Base-by-base conservation (phyloP, 257 asterid species). In the Jaltomata sinuosa region DNA sequence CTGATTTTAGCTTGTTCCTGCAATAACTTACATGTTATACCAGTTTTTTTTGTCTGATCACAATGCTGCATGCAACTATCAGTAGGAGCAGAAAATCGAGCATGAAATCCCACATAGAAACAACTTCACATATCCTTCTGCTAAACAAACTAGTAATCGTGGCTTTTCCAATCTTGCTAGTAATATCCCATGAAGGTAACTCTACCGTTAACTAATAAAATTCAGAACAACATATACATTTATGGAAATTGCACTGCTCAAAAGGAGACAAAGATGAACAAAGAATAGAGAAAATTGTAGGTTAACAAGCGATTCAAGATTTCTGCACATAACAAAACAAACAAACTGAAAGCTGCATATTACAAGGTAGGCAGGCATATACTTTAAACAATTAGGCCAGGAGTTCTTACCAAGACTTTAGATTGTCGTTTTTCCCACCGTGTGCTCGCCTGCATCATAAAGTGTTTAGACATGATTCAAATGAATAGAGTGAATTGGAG, bases 401-500 rank as follows among this genome's bases (percentile, higher is more conserved):
- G 45, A 81, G 84, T 32, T 65, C 93, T 92, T 88, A 96, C 99
- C 99, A 94, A 85, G 87, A 94, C 96, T 93, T 91, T 94, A 86
- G 85, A 88, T 85, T 93, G 99, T 85, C 97, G 89, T 90, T 92
- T 95, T 88, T 95, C 94, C 99, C 98, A 95, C 89, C 97, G 89
- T 55, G 88, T 21, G 84, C 92, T 89, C 6, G 99, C 99, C 99
- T 95, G 97, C 88, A 87, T 69, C 69, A 84, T 84, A 36, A 18
- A 86, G 64, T 0, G 0, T 77, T 49, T 74, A 15, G 62, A 16
- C 42, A 77, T 29, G 27, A 49, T 77, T 15, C 29, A 77, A 1
- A 77, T 49, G 82, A 4, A 59, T 29, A 29, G n/a, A 3, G 82
- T 3, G 29, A 77, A 49, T 77, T 1, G 19, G 18, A 49, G 29